phyloP scores from a whole-genome alignment of 163 green algal genomes.

The Prototheca cutis region DNA sequence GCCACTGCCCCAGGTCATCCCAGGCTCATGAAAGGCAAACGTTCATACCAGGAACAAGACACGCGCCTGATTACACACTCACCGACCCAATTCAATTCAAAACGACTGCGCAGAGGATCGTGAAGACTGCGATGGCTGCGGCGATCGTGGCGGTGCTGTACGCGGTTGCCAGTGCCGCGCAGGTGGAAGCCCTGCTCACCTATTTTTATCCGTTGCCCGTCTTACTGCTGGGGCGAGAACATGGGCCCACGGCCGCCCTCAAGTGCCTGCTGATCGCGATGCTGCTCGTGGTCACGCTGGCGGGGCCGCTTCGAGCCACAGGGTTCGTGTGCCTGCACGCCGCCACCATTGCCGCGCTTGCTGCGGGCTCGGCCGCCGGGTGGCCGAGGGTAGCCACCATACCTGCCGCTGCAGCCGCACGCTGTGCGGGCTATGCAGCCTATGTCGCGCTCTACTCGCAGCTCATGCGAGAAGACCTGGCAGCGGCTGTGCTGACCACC shows the following conservation, averaged over 20 bases:
- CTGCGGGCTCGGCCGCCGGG: conserved; percentile 33
- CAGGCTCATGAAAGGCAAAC: too few species aligned
- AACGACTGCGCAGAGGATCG: conserved; percentile 50
- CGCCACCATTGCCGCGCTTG: conserved; percentile 40
- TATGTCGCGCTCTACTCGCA: conserved; percentile 50
- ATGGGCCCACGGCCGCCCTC: conserved; percentile 30
- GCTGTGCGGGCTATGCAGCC: conserved; percentile 38
- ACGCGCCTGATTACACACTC: too few species aligned
- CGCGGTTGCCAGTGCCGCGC: conserved; percentile 64
- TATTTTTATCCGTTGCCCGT: conserved; percentile 83
- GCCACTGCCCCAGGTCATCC: too few species aligned
- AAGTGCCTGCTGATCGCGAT: conserved; percentile 59
- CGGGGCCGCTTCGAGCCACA: conserved; percentile 57
- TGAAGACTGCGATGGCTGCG: conserved; percentile 87
- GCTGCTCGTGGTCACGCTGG: conserved; percentile 70
- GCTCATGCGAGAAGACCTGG: conserved; percentile 73
- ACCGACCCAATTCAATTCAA: too few species aligned
- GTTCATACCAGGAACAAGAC: too few species aligned
- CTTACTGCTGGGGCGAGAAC: conserved; percentile 53
- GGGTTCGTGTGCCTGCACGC: conserved; percentile 72
- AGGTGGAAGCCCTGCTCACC: conserved; percentile 66
- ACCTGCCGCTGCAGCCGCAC: conserved; percentile 18
- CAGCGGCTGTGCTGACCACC: conserved; percentile 51
- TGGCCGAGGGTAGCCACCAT: conserved; percentile 40
- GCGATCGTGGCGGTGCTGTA: conserved; percentile 73